Percentiles rank a stretch among this genome's conserved stretches.
Evolutionary conservation across 2,329 filamentous ascomycete genomes (phyloP).

Genomic region (Juglanconis juglandina): DNA sequence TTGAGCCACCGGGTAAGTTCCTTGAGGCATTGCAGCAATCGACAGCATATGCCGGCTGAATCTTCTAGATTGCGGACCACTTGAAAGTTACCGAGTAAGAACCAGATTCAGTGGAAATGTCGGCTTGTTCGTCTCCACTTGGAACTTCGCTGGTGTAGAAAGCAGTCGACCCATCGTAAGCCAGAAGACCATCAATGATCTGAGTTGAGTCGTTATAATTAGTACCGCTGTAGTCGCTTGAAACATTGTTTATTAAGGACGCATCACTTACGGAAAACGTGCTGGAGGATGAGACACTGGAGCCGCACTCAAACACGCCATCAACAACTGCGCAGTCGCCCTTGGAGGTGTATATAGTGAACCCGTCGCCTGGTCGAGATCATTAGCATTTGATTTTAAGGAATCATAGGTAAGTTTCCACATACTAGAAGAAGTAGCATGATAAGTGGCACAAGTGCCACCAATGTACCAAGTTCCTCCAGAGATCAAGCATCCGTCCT

Average conservation of each 20-base stretch:
- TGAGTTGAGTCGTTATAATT: background rate
- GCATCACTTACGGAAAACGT: background rate
- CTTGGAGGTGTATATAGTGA: slow-evolving; percentile 57
- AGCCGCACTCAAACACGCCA: slow-evolving; percentile 53
- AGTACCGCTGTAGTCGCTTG: background rate
- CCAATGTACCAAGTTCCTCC: slow-evolving; percentile 64
- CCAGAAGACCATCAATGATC: slow-evolving; percentile 2
- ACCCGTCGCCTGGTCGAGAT: slow-evolving; percentile 34
- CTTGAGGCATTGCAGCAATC: background rate
- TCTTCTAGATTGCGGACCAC: background rate
- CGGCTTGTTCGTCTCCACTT: background rate
- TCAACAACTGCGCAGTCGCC: slow-evolving; percentile 55
- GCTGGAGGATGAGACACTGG: slow-evolving; percentile 29
- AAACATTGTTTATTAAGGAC: background rate
- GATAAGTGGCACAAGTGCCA: slow-evolving; percentile 66
- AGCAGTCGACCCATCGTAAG: slow-evolving; percentile 9
- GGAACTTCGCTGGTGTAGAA: slow-evolving; percentile 8
- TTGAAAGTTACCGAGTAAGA: slow-evolving; percentile 7
- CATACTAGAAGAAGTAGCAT: slow-evolving; percentile 40
- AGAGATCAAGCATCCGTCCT: slow-evolving; percentile 64
- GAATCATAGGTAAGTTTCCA: background rate
- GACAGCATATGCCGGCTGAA: background rate
- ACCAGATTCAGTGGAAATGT: background rate
- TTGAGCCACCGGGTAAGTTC: too few relatives aligned
- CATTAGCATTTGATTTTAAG: background rate